Base-by-base conservation (phyloP, 495 filamentous ascomycete species). In the Talaromyces borbonicus region DNA sequence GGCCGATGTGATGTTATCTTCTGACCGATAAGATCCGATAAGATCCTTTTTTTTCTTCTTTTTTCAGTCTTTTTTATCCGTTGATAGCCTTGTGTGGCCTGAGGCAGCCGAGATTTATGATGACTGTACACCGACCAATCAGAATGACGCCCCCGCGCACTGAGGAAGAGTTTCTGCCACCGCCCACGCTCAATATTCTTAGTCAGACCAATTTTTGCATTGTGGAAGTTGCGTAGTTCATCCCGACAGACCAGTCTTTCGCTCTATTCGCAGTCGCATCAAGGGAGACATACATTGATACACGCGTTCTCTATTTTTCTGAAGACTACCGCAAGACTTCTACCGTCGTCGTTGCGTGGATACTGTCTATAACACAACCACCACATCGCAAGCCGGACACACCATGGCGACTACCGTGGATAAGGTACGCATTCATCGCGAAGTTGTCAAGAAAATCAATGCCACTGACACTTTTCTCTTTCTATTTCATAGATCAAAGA, bases 391-490 rank as follows among this genome's bases (percentile, higher is more conserved):
- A 8, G 35, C 35, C 16, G 19, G 35, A 18, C 7, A 65, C 75
- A 87, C 66, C 51, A 96, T 96, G 89, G 74, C 89, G 74, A 96
- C 90, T 49, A 96, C 89, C 32, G 87, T 93, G 58, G 90, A 96
- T 48, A 96, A 96, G 85, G 87, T 88, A 61, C 43, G 23, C 26
- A 40, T 41, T 45, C 39, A 26, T 29, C 16, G 6, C 32, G 15
- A 27, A n/a, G n/a, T n/a, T n/a, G n/a, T n/a, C n/a, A n/a, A n/a
- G n/a, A n/a, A 24, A 25, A 23, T 26, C 18, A 19, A 41, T 16
- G 39, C 20, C 35, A 32, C 30, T 37, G 22, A 40, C 16, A 25
- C 35, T 45, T 26, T 50, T 45, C 46, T 36, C 50, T 29, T 52
- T 33, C 32, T 24, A 48, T 40, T 32, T 18, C 51, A 65, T 65